Evolutionary conservation across 257 asterid species (phyloP), one percentile per base, ranked within the genome.

Genomic region (Solanum arcanum): DNA sequence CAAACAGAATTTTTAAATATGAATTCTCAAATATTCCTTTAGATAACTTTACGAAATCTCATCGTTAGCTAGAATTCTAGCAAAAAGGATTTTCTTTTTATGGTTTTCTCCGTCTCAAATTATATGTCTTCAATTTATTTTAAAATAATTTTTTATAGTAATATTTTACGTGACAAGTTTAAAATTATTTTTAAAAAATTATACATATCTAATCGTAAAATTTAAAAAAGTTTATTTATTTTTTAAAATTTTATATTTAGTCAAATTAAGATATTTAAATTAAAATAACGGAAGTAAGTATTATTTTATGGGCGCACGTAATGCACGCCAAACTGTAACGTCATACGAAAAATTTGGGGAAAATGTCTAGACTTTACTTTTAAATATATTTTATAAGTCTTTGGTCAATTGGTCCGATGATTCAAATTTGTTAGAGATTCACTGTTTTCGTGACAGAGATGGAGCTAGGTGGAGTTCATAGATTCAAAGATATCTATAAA

Each of bases 191-290:
- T 62, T 62, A 23, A 62, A 62, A 0, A 62, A 62, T 23, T 23
- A 62, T 14, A 62, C 70, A 62, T 1, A 62, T 10, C 0, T 10
- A 2, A 60, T 5, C 12, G 2, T 4, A 23, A 60, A 4, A 23
- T 60, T 60, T 0, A 9, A 62, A 21, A 59, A 62, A 4, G 0
- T 0, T 0, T 9, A 0, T 23, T 60, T 23, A 23, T 60, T 60
- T 62, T 4, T 4, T 5, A 10, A 62, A 62, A 62, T 23, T 62
- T 23, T 1, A 62, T 23, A 1, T 10, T 10, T 7, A 4, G 15
- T 62, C 1, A 23, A 23, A 62, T 12, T 62, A 62, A 62, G 2
- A 62, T 62, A 62, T 4, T 1, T 9, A 23, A 62, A 62, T 10
- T 62, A 13, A 62, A 11, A 23, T 1, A 7, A 23, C 5, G 7